Conservation (phyloP, 2,329 filamentous ascomycete genomes). For the Metarhizium robertsii region DNA sequence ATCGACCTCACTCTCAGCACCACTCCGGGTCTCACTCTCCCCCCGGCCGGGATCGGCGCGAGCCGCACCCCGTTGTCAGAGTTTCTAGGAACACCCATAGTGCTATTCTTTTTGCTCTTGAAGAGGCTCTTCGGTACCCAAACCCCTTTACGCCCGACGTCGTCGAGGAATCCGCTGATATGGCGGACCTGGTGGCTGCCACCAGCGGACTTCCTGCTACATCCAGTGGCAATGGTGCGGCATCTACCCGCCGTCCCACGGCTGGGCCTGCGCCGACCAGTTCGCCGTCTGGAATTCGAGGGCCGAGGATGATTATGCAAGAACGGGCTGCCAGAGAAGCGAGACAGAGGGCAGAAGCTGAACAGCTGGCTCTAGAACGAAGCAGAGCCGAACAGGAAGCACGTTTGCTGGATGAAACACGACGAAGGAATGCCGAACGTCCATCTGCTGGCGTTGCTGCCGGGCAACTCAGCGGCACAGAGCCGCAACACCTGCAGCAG, state of each 20-base stretch:
- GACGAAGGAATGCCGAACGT: constrained; percentile 50
- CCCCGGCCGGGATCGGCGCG: constrained; percentile 22
- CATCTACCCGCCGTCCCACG: constrained; percentile 33
- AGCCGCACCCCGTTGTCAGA: constrained; percentile 41
- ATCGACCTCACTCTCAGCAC: constrained; percentile 17
- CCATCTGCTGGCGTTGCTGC: constrained; percentile 44
- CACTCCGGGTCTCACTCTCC: constrained; percentile 18
- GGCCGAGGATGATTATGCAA: constrained; percentile 87
- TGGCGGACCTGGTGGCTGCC: constrained; percentile 68
- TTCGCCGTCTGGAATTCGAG: constrained; percentile 61
- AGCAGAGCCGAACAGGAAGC: constrained; percentile 50
- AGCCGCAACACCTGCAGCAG: constrained; percentile 15
- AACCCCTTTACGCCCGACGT: constrained; percentile 75
- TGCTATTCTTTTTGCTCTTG: constrained; percentile 85
- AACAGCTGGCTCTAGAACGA: constrained; percentile 43
- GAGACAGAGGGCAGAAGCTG: constrained; percentile 56
- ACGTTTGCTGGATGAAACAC: constrained; percentile 43
- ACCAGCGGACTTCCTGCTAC: constrained; percentile 45
- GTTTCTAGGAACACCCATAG: constrained; percentile 80
- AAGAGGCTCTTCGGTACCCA: constrained; percentile 79
- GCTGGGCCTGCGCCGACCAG: constrained; percentile 41
- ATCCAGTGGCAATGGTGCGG: constrained; percentile 44
- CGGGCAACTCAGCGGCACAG: constrained; percentile 20
- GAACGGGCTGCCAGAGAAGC: constrained; percentile 72
- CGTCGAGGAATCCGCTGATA: constrained; percentile 80